Conservation (phyloP, 2,329 filamentous ascomycete genomes). For the Exophiala sideris region DNA sequence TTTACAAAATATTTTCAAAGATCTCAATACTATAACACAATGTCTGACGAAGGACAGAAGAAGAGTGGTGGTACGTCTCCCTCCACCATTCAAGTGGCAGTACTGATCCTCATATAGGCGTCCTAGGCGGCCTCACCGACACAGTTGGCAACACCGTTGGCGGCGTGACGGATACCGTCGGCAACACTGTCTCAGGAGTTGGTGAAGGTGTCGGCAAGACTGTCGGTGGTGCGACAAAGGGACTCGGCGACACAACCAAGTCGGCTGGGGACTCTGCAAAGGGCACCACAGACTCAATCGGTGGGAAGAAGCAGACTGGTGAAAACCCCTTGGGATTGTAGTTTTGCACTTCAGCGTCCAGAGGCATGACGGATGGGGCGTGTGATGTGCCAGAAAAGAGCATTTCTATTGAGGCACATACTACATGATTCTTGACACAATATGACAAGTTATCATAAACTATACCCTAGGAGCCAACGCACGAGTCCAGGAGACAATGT, state of each 20-base stretch:
- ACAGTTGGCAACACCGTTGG: slow-evolving; percentile 32
- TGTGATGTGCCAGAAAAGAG: background rate
- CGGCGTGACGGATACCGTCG: slow-evolving; percentile 29
- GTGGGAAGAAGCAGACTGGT: slow-evolving; percentile 29
- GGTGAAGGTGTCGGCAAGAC: slow-evolving; percentile 31
- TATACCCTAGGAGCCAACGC: no score
- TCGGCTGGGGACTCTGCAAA: slow-evolving; percentile 18
- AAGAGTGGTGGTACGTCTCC: slow-evolving; percentile 21
- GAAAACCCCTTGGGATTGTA: slow-evolving; percentile 30
- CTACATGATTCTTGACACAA: no score
- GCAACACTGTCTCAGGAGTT: slow-evolving; percentile 33
- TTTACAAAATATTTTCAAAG: background rate
- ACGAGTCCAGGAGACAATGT: no score
- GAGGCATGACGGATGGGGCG: no score
- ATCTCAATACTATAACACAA: background rate
- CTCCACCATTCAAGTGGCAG: background rate
- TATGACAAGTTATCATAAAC: no score
- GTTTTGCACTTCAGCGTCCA: background rate
- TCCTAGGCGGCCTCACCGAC: slow-evolving; percentile 34
- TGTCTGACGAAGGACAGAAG: slow-evolving; percentile 20
- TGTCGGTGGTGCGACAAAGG: slow-evolving; percentile 24
- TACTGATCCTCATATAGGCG: background rate
- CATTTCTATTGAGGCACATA: no score
- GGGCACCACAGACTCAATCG: slow-evolving; percentile 17
- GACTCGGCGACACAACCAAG: slow-evolving; percentile 24